Evolutionary conservation across 257 asterid species (phyloP).

Genomic region (Catharanthus roseus): DNA sequence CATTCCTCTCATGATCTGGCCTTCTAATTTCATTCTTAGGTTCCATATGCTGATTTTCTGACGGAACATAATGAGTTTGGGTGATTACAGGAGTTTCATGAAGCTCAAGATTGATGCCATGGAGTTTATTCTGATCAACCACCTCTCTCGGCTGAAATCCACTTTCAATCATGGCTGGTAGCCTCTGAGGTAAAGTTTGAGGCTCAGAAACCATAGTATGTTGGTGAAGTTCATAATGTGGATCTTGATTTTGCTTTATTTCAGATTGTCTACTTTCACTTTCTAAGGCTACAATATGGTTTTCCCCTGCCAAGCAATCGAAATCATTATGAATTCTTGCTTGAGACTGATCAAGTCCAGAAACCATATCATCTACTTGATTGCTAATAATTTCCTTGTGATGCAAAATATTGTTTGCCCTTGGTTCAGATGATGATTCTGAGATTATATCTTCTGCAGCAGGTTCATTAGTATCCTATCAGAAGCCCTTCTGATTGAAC

Average conservation of each 20-base stretch:
- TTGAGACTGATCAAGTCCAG: slow-evolving; percentile 12
- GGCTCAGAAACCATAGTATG: not conserved
- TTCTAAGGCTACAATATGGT: slow-evolving; percentile 19
- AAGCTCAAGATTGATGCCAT: slow-evolving; percentile 22
- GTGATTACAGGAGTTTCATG: slow-evolving; percentile 30
- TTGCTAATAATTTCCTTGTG: slow-evolving; percentile 14
- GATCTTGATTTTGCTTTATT: slow-evolving; percentile 21
- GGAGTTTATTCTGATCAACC: slow-evolving; percentile 13
- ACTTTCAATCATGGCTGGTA: not conserved
- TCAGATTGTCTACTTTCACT: slow-evolving; percentile 12
- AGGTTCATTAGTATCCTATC: slow-evolving; percentile 16
- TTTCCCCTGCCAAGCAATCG: slow-evolving; percentile 14
- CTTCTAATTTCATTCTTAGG: slow-evolving; percentile 12
- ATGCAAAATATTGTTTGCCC: not conserved
- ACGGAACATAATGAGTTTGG: slow-evolving; percentile 25
- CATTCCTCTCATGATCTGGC: slow-evolving; percentile 17
- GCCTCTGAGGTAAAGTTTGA: not conserved
- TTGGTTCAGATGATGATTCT: slow-evolving; percentile 20
- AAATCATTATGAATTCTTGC: slow-evolving; percentile 7
- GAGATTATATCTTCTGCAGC: slow-evolving; percentile 16
- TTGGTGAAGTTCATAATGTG: slow-evolving; percentile 12
- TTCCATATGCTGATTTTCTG: slow-evolving; percentile 6
- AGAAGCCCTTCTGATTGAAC: slow-evolving; percentile 28
- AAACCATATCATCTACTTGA: slow-evolving; percentile 12
- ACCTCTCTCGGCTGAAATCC: slow-evolving; percentile 12